phyloP scores from a whole-genome alignment of 768 basidiomycete genomes.

The Tubosaeta sp. region DNA sequence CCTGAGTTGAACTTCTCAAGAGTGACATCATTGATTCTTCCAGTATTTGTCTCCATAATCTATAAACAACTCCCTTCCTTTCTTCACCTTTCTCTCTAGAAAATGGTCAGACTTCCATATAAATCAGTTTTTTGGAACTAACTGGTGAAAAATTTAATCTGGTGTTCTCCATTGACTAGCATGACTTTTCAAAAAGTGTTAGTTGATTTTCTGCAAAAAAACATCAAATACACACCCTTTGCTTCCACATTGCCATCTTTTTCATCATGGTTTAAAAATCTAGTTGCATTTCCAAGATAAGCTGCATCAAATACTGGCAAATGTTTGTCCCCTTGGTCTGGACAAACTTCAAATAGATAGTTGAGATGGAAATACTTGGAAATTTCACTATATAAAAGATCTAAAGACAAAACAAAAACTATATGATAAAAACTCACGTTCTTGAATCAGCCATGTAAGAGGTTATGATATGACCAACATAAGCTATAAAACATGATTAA shows the following conservation, averaged over 20 bases:
- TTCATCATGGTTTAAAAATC: constrained; percentile 40
- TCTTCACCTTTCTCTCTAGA: constrained; percentile 24
- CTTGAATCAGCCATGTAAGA: constrained; percentile 10
- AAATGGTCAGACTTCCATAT: not conserved
- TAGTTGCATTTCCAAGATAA: constrained; percentile 40
- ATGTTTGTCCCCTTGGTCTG: not conserved
- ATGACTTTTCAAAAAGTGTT: constrained; percentile 13
- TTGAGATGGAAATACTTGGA: constrained; percentile 22
- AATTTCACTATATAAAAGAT: constrained; percentile 7
- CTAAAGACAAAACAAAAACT: not conserved
- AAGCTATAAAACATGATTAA: constrained; percentile 29
- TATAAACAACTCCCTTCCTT: constrained; percentile 34
- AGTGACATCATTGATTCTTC: not conserved
- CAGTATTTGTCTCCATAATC: constrained; percentile 32
- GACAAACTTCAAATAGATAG: constrained; percentile 31
- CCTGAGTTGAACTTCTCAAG: too few relatives aligned
- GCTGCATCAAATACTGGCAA: constrained; percentile 34
- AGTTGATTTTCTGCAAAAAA: not conserved
- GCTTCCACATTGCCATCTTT: constrained; percentile 19
- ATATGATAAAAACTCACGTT: not conserved
- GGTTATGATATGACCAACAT: constrained; percentile 32
- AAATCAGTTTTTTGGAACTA: constrained; percentile 8
- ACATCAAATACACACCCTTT: constrained; percentile 19
- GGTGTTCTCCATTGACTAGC: constrained; percentile 32
- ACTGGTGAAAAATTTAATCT: constrained; percentile 37